Evolutionary conservation across 1,284 basidiomycete genomes (phyloP).

Genomic region (Erythrobasidium hasegawianum): DNA sequence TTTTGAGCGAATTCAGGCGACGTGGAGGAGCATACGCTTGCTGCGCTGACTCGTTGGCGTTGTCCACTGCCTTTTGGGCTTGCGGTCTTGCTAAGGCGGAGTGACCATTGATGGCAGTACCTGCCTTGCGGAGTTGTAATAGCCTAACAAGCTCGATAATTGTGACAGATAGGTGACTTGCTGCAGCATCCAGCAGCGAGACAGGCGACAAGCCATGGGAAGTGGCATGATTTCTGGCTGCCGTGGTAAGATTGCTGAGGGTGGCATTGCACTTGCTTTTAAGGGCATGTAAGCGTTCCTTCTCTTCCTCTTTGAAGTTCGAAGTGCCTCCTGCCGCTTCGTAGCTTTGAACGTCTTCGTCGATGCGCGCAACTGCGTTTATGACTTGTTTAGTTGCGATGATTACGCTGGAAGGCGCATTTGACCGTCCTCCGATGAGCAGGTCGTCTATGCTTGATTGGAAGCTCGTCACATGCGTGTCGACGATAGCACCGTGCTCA

Average conservation of each 20-base stretch:
- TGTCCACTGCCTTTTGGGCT: background rate
- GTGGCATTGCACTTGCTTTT: constrained; percentile 83
- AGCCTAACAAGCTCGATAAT: constrained; percentile 74
- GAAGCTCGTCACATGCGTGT: constrained; percentile 88
- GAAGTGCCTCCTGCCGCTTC: constrained; percentile 61
- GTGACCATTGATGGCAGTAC: constrained; percentile 6
- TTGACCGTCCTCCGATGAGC: constrained; percentile 53
- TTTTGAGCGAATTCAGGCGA: background rate
- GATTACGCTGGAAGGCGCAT: constrained; percentile 57
- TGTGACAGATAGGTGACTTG: constrained; percentile 84
- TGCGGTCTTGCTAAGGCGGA: background rate
- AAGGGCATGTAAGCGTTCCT: constrained; percentile 64
- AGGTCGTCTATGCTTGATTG: constrained; percentile 84
- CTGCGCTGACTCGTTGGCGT: background rate
- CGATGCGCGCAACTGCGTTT: constrained; percentile 78
- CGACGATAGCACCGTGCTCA: constrained; percentile 80
- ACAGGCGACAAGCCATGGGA: constrained; percentile 92
- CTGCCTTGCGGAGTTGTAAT: constrained; percentile 35
- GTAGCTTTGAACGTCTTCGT: constrained; percentile 78
- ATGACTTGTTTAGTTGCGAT: constrained; percentile 91
- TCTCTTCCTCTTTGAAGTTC: constrained; percentile 58
- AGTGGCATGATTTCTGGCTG: constrained; percentile 87
- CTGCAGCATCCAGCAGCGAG: constrained; percentile 89
- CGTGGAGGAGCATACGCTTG: constrained; percentile 1
- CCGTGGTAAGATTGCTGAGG: constrained; percentile 83